Conservation (phyloP, 768 basidiomycete genomes). For the Naganishia friedmannii region DNA sequence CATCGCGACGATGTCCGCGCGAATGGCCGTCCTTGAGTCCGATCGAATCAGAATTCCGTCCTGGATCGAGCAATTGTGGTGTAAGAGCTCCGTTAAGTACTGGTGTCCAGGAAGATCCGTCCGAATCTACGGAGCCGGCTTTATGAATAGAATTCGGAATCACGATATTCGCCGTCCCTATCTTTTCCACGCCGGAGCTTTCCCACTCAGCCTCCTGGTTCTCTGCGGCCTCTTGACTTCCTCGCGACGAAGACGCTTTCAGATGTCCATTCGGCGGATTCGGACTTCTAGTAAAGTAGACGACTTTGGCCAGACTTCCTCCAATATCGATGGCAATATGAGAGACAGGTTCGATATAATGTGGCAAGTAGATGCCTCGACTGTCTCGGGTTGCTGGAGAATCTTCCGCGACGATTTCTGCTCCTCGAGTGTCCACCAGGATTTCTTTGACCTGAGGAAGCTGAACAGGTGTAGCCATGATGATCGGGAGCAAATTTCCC, state of each 20-base stretch:
- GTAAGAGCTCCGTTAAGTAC: conserved; percentile 48
- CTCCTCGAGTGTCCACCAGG: conserved; percentile 91
- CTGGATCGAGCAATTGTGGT: conserved; percentile 33
- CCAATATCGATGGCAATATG: conserved; percentile 98
- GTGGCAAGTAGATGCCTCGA: conserved; percentile 93
- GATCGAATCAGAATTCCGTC: not conserved
- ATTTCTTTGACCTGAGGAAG: conserved; percentile 81
- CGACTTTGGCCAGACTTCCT: conserved; percentile 93
- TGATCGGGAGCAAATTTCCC: not conserved
- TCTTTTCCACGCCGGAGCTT: too few relatives aligned
- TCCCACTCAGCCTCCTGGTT: not conserved
- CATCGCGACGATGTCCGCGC: conserved; percentile 9
- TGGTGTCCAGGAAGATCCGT: conserved; percentile 35
- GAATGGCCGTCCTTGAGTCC: conserved; percentile 36
- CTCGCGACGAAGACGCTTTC: not conserved
- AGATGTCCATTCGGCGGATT: conserved; percentile 32
- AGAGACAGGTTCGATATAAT: conserved; percentile 94
- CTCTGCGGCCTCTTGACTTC: not conserved
- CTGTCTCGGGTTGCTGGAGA: conserved; percentile 84
- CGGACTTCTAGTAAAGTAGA: conserved; percentile 94
- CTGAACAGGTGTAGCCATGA: conserved; percentile 46
- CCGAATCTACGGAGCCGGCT: not conserved
- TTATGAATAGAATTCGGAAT: conserved; percentile 2
- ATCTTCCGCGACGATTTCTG: conserved; percentile 87
- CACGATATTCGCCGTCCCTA: not conserved